Base-by-base conservation (phyloP, 129 eudicot genomes). In the Deinandra increscens region DNA sequence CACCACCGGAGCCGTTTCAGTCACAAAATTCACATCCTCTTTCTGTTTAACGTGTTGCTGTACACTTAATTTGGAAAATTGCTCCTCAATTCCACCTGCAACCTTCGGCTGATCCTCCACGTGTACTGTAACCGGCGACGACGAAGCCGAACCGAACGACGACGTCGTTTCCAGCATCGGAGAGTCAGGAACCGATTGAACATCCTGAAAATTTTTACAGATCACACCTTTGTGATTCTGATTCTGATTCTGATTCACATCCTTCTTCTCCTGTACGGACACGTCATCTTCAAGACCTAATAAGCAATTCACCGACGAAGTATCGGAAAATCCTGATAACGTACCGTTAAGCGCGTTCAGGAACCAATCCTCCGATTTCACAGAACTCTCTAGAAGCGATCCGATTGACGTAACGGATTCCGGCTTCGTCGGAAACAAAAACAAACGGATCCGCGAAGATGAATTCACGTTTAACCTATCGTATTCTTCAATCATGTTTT, bases 401-500 rank as follows among this genome's bases (percentile, higher is more conserved):
- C 81, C 81, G 65, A 69, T 61, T 11, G 76, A 61, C 2, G 70
- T 37, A 49, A 54, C 81, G 7, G 76, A 69, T 22, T 69, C 81
- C 7, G 76, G 75, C 50, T 69, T 61, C 0, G 31, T 23, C 43
- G 81, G 76, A 50, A 77, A 77, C 45, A 77, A 7, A 3, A 69
- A 77, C 55, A 77, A 64, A 15, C 81, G 75, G 7, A 77, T 43
- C 44, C 80, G 68, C 3, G 58, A 26, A 26, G 31, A 26, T 26
- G 31, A 26, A 9, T 14, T 15, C 0, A 3, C 6, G 41, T 36
- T 68, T 5, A 61, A 18, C 9, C 76, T 15, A 10, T 88, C 90
- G 72, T 83, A 85, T 64, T 91, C 97, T 2, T 91, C 97, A 60
- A 91, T 70, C 97, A 91, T 87, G 76, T 88, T 85, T 36, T 91